Conservation (phyloP, 1,284 basidiomycete species). For the Xerocomus nothofagi region DNA sequence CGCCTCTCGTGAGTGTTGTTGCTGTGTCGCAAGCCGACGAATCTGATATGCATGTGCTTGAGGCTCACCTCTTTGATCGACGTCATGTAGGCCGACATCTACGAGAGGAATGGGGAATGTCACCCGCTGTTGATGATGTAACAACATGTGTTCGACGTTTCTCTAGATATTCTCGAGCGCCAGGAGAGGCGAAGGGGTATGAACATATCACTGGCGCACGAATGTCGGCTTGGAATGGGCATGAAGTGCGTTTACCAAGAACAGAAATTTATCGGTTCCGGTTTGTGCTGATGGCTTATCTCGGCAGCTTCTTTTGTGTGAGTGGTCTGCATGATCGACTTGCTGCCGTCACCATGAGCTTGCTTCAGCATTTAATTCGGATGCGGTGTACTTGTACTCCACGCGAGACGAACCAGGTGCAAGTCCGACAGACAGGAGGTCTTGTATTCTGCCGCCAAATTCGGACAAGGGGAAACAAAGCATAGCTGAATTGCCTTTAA, state of each 20-base stretch:
- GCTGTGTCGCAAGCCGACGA: background rate
- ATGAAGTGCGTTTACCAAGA: conserved; percentile 58
- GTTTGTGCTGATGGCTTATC: conserved; percentile 12
- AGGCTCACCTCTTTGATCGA: conserved; percentile 90
- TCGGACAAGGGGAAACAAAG: background rate
- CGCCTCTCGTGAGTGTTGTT: conserved; percentile 54
- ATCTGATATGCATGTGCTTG: conserved; percentile 1
- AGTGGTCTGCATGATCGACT: conserved; percentile 11
- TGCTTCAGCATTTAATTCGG: conserved; percentile 68
- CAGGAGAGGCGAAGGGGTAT: conserved; percentile 37
- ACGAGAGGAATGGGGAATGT: conserved; percentile 72
- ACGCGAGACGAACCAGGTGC: conserved; percentile 62
- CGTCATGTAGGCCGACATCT: conserved; percentile 70
- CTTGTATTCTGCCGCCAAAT: conserved; percentile 28
- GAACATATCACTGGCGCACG: conserved; percentile 80
- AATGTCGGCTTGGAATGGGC: conserved; percentile 74
- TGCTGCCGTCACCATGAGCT: conserved; percentile 8
- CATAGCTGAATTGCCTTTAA: background rate
- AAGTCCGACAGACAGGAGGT: background rate
- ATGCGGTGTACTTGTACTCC: conserved; percentile 82
- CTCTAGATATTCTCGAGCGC: conserved; percentile 51
- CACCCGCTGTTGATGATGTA: conserved; percentile 46
- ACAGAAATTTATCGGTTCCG: background rate
- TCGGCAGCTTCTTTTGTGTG: conserved; percentile 32
- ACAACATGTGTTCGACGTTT: conserved; percentile 87